A percentile compares a stretch with the other conserved stretches of the same genome.
phyloP scores from a whole-genome alignment of 371 early-diverging fungal species.

The Rhizopus delemar region DNA sequence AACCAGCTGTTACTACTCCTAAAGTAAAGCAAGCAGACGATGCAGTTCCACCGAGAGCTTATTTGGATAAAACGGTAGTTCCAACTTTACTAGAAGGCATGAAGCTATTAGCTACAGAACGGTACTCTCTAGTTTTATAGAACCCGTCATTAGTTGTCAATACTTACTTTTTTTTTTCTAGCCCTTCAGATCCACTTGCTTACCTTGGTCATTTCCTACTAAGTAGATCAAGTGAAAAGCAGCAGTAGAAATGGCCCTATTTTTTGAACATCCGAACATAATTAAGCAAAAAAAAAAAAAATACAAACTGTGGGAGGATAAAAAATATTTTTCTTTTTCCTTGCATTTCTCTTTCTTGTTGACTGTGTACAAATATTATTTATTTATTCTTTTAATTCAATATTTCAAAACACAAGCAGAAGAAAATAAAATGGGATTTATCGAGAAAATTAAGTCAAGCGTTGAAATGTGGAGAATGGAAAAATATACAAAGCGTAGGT shows the following conservation, averaged over 20 bases:
- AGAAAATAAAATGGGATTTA: slow-evolving; percentile 50
- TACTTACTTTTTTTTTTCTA: slow-evolving; percentile 9
- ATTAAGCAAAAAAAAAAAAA: neutral
- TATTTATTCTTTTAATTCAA: slow-evolving; percentile 10
- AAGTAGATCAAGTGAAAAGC: slow-evolving; percentile 27
- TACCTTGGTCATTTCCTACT: slow-evolving; percentile 47
- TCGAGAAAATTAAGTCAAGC: slow-evolving; percentile 61
- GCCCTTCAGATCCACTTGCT: slow-evolving; percentile 49
- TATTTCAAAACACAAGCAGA: neutral
- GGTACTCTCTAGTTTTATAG: slow-evolving; percentile 39
- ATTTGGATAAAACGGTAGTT: slow-evolving; percentile 62
- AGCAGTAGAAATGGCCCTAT: neutral
- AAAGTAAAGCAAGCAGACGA: slow-evolving; percentile 10
- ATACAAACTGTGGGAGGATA: neutral
- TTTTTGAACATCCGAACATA: slow-evolving; percentile 4
- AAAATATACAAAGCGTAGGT: slow-evolving; percentile 64
- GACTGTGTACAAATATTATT: neutral
- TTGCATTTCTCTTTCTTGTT: neutral
- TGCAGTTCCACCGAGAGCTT: slow-evolving; percentile 51
- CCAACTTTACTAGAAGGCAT: slow-evolving; percentile 68
- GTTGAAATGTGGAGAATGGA: slow-evolving; percentile 68
- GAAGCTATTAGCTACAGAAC: slow-evolving; percentile 58
- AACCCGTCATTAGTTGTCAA: neutral
- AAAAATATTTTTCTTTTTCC: slow-evolving; percentile 6
- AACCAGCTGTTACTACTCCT: neutral